Percentiles rank a stretch among this genome's conserved stretches.
phyloP scores from a whole-genome alignment of 768 basidiomycete genomes.

The Chalciporus piperatus region DNA sequence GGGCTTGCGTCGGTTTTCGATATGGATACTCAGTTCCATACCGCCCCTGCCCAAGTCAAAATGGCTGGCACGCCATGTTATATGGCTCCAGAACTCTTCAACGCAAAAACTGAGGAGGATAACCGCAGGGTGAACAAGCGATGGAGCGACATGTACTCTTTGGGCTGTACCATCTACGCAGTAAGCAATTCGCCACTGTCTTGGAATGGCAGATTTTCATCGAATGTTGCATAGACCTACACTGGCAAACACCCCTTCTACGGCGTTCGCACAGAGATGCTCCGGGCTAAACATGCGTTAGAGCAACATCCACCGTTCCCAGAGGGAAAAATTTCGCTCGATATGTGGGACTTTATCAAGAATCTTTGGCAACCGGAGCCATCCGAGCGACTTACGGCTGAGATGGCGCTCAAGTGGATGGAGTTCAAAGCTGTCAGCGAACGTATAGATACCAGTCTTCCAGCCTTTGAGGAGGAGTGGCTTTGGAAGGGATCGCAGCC shows the following conservation, averaged over 20 bases:
- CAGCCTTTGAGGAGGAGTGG: neutral
- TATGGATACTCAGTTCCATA: constrained; percentile 8
- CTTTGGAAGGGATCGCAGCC: too few relatives aligned
- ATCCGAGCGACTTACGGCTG: constrained; percentile 23
- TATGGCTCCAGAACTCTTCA: constrained; percentile 27
- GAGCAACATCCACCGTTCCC: constrained; percentile 16
- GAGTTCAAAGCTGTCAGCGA: constrained; percentile 12
- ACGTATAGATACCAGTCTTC: constrained; percentile 1
- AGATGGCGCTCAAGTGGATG: constrained; percentile 25
- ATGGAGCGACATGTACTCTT: constrained; percentile 39
- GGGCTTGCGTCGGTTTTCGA: constrained; percentile 34
- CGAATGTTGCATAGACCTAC: constrained; percentile 2
- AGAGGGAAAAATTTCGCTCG: constrained; percentile 9
- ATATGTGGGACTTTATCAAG: constrained; percentile 31
- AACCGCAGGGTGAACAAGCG: constrained; percentile 25
- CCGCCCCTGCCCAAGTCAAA: constrained; percentile 2
- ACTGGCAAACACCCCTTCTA: constrained; percentile 11
- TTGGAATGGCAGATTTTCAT: too few relatives aligned
- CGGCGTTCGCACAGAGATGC: fast-evolving
- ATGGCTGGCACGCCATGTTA: constrained; percentile 19
- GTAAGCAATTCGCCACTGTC: constrained; percentile 8
- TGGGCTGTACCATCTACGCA: constrained; percentile 40
- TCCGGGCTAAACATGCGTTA: neutral
- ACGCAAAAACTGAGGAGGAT: neutral
- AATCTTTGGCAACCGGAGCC: constrained; percentile 24